These are phyloP conservation scores for Syncephalastrum contaminatum DNA, from an alignment of 371 early-diverging fungal species.

Conservation along the genomic window DNA sequence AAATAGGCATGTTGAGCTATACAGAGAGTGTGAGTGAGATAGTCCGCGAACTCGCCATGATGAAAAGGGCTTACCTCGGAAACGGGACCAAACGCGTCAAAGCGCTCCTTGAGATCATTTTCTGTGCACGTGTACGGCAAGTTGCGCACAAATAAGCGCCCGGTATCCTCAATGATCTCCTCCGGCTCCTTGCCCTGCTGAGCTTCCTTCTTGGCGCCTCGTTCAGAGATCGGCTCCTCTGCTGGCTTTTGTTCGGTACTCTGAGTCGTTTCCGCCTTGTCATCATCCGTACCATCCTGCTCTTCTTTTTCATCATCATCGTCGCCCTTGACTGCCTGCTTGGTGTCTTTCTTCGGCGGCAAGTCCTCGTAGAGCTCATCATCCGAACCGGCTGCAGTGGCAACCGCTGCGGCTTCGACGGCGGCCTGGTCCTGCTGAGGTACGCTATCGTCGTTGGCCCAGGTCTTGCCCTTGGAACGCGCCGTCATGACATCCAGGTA, in stretches of 20 bases:
- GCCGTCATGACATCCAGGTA: slow-evolving; percentile 87
- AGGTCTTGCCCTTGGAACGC: slow-evolving; percentile 77
- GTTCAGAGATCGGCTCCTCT: neutral
- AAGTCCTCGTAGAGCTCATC: slow-evolving; percentile 73
- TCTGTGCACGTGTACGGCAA: slow-evolving; percentile 88
- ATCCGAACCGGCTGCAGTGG: slow-evolving; percentile 62
- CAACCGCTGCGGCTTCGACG: slow-evolving; percentile 42
- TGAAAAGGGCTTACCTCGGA: slow-evolving; percentile 61
- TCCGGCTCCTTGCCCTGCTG: slow-evolving; percentile 17
- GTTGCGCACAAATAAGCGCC: slow-evolving; percentile 92
- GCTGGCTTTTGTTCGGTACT: neutral
- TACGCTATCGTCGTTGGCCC: slow-evolving; percentile 89
- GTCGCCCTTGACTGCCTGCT: slow-evolving; percentile 22
- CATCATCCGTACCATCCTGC: slow-evolving; percentile 20
- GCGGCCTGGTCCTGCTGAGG: slow-evolving; percentile 37
- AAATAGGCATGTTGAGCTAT: slow-evolving; percentile 88
- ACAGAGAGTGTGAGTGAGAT: neutral
- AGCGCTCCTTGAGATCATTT: slow-evolving; percentile 77
- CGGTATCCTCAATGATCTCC: slow-evolving; percentile 87
- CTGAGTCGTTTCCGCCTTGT: slow-evolving; percentile 11
- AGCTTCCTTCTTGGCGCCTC: slow-evolving; percentile 11
- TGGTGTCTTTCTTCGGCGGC: slow-evolving; percentile 29
- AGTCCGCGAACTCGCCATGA: neutral
- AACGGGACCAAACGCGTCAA: slow-evolving; percentile 85
- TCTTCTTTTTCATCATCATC: slow-evolving; percentile 24